phyloP scores from a whole-genome alignment of 768 basidiomycete species.

The Tephrocybe sp. region DNA sequence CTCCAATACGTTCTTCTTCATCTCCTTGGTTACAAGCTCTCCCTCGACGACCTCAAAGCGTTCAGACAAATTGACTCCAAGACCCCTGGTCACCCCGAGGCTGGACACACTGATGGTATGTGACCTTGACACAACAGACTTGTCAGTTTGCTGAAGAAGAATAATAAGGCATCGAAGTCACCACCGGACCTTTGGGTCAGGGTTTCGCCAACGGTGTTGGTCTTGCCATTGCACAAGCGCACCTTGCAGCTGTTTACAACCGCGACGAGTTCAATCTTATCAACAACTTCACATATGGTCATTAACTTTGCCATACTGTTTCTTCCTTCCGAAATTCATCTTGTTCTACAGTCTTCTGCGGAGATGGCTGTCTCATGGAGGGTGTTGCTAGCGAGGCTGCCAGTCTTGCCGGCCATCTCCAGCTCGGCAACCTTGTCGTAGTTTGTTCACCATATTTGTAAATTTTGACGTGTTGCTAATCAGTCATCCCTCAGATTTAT shows the following conservation, averaged over 20 bases:
- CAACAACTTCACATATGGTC: conserved; percentile 89
- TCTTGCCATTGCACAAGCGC: conserved; percentile 90
- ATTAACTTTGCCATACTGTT: conserved; percentile 2
- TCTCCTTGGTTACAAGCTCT: conserved; percentile 88
- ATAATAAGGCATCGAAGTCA: conserved; percentile 89
- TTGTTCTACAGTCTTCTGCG: conserved; percentile 67
- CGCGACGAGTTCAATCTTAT: conserved; percentile 79
- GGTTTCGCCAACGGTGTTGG: conserved; percentile 94
- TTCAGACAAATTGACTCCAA: conserved; percentile 91
- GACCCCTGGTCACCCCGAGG: conserved; percentile 94
- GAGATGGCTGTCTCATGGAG: conserved; percentile 97
- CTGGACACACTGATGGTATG: conserved; percentile 50
- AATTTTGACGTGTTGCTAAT: conserved; percentile 9
- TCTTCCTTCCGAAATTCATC: conserved; percentile 6
- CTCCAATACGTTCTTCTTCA: conserved; percentile 93
- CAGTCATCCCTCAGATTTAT: conserved; percentile 58
- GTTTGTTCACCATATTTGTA: conserved; percentile 42
- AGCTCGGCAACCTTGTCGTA: conserved; percentile 90
- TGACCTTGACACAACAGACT: not conserved
- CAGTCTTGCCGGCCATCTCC: conserved; percentile 90
- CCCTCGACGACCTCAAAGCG: conserved; percentile 87
- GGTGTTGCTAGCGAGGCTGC: conserved; percentile 93
- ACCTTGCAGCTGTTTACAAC: conserved; percentile 89
- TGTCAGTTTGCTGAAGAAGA: too few relatives aligned
- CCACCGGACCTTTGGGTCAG: conserved; percentile 95